Base-by-base conservation (phyloP, 2,329 filamentous ascomycete species). In the Botrytis fabae region DNA sequence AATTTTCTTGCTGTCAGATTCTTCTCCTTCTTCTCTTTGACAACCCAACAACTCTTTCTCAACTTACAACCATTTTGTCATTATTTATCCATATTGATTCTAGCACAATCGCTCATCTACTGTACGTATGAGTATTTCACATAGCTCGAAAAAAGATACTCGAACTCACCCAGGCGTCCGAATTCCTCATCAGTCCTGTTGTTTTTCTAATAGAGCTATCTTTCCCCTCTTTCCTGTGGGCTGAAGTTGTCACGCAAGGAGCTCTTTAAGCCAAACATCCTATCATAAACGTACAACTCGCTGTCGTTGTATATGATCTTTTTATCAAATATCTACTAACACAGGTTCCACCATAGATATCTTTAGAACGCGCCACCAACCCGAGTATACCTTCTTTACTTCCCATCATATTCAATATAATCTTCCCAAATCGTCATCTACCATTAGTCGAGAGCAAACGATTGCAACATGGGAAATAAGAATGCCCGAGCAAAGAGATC, bases 381-480 rank as follows among this genome's bases (percentile, higher is more conserved):
- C n/a, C 22, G 7, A 32, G 7, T 18, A 42, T n/a, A 14, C 38
- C n/a, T 57, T 25, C 35, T 40, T 69, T 57, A 1, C 35, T n/a
- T 28, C n/a, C 35, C 48, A 42, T 57, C 7, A 57, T 18, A 57
- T 57, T 20, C 28, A 57, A 68, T n/a, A 32, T 6, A 32, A 9
- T 4, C 7, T 12, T 32, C 48, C 25, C 2, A 1, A 68, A 42
- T 40, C 14, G 8, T 3, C n/a, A 68, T n/a, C 25, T 42, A 42
- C 18, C 18, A 32, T 68, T 40, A 20, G 6, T 59, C 10, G 38
- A 18, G 59, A 44, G n/a, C 25, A 28, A 65, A 18, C 54, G 40
- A 32, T n/a, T 40, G 25, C 32, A 61, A 25, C 9, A 72, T 72
- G 70, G 70, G 63, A 61, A 72, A 72, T n/a, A 72, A 72, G 42